Base-by-base conservation (phyloP, 1,284 basidiomycete genomes). In the Xanthoconium separans region DNA sequence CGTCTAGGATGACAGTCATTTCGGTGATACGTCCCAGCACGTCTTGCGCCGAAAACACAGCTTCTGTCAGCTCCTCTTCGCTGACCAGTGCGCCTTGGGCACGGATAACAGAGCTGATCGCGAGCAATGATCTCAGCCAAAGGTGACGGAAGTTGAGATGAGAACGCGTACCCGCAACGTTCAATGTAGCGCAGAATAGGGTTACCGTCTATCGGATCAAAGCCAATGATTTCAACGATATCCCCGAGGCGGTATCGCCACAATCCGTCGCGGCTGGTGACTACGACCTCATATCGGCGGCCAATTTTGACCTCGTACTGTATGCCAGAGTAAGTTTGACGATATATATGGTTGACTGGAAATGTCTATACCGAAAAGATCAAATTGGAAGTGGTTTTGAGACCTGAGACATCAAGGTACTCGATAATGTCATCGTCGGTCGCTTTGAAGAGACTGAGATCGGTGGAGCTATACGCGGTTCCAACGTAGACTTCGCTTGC, bases 211-310 rank as follows among this genome's bases (percentile, higher is more conserved):
- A 12, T 27, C 6, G 59, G 50, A 44, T 60, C 55, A 42, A 66
- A 63, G 4, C 62, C 66, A 10, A 45, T 48, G 18, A 66, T 36
- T 41, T 61, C 54, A 3, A 63, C 33, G 34, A 68, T 50, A 37
- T 66, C 64, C 0, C 64, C 62, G 2, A 66, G 50, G 9, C 62
- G 64, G 15, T 68, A 61, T 13, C 62, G 62, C 63, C 64, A 68
- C 42, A 65, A 39, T 5, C 61, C 65, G 18, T 65, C 60, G 16
- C 64, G 59, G 5, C 59, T 44, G 0, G 61, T 64, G 24, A 68
- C 43, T 4, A 66, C 44, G 37, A 64, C 42, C 27, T 68, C 64
- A 31, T 68, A 66, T 30, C 55, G 47, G 16, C 16, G 39, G 20
- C 61, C 62, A 13, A 46, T 20, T 43, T 58, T 18, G 15, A 66